Evolutionary conservation across 2,329 filamentous ascomycete genomes (phyloP).

Genomic region (Fusarium paranaense): DNA sequence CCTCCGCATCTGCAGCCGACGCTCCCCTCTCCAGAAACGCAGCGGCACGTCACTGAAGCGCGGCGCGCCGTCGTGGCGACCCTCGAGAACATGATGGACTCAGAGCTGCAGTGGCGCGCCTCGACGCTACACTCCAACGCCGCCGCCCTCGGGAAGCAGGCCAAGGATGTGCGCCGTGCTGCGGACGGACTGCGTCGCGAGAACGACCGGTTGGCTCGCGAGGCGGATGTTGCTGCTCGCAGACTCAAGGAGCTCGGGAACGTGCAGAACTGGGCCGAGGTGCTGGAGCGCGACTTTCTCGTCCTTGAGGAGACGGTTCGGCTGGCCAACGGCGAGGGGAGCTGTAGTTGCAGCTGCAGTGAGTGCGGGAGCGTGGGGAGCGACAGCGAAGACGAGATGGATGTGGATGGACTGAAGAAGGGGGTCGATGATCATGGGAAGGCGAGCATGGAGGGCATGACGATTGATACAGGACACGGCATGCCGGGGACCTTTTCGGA

Average conservation of each 20-base stretch:
- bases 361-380: constrained; percentile 48
- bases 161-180: constrained; percentile 71
- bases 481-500: constrained; percentile 49
- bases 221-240: constrained; percentile 71
- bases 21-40: constrained; percentile 56
- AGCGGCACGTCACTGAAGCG: constrained; percentile 65
- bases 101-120: constrained; percentile 75
- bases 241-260: constrained; percentile 83
- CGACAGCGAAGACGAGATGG: constrained; percentile 29
- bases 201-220: constrained; percentile 72
- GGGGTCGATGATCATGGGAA: constrained; percentile 17
- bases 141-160: constrained; percentile 73
- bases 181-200: constrained; percentile 71
- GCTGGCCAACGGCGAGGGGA: constrained; percentile 58
- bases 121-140: constrained; percentile 77
- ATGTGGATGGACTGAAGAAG: constrained; percentile 23
- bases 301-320: constrained; percentile 74
- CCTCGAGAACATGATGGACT: constrained; percentile 77
- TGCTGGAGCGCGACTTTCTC: constrained; percentile 76
- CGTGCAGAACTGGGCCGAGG: constrained; percentile 89
- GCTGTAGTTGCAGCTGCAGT: constrained; percentile 55
- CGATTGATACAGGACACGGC: constrained; percentile 37
- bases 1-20: constrained; percentile 48
- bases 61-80: constrained; percentile 70
- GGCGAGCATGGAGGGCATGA: constrained; percentile 25